Base-by-base conservation (phyloP, 768 basidiomycete species). In the Albatrellus ellisii region DNA sequence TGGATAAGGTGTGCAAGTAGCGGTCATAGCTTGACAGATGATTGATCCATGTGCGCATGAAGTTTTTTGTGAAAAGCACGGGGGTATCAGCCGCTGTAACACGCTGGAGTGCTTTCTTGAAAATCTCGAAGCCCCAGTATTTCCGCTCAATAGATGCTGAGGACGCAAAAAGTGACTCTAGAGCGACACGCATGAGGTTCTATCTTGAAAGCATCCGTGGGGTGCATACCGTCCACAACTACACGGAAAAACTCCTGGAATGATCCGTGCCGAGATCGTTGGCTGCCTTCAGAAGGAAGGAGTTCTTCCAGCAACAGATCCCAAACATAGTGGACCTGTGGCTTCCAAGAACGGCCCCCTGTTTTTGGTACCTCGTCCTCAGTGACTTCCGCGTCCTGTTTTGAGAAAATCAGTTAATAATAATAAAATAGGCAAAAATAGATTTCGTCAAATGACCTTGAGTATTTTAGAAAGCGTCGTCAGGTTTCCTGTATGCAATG, bases 1-100 rank as follows among this genome's bases (percentile, higher is more conserved):
- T 72, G 2, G 94, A 88, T 14, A 82, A 79, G 60, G 88, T 91
- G 64, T 94, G 86, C 35, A 98, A 62, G 56, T 90, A 83, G 39
- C 90, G 74, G 59, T 97, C 92, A 34, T 70, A 70, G 41, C 86
- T 79, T 0, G 88, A 84, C 17, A 99, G 69, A 59, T 98, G 91
- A 56, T 94, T 94, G 46, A 94, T 92, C 88, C 92, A 94, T 27
- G 82, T 81, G 27, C 90, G 79, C 84, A 97, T 91, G 54, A 95
- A 86, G 58, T 95, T 91, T 53, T 81, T 82, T 15, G 87, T 92
- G 58, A 99, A 91, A 26, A 98, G 66, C 71, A 88, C 79, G 0
- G 87, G 82, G 52, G 94, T 67, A 41, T 75, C 79, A 34, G 72
- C 61, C 14, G 74, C 59, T 12, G 70, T 65, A 24, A 87, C 70